Conservation (phyloP, 305 asterid species). For the Solanum chacoense region DNA sequence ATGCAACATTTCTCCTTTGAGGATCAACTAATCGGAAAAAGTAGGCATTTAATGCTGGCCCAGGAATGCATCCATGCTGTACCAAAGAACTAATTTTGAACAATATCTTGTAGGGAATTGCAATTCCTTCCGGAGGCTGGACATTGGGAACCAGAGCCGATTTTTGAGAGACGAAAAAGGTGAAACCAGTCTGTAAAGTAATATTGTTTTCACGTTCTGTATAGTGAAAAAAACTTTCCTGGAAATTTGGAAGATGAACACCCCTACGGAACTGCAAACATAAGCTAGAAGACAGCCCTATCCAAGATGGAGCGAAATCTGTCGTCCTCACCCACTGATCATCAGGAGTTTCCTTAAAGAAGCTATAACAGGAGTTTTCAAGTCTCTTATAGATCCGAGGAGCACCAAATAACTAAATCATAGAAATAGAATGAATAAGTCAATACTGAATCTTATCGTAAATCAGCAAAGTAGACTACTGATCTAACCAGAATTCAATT, state of each 20-base stretch:
- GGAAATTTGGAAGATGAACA: slow-evolving; percentile 43
- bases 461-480: not conserved
- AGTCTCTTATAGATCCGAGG: slow-evolving; percentile 65
- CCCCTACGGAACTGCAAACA: slow-evolving; percentile 53
- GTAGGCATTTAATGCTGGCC: slow-evolving; percentile 37
- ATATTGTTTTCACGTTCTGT: slow-evolving; percentile 35
- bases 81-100: slow-evolving; percentile 64
- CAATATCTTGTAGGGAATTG: slow-evolving; percentile 47
- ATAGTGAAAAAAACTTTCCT: slow-evolving; percentile 40
- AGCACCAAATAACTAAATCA: slow-evolving; percentile 56
- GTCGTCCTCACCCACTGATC: slow-evolving; percentile 90
- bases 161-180: slow-evolving; percentile 35
- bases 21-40: slow-evolving; percentile 58
- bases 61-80: slow-evolving; percentile 75
- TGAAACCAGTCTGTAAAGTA: slow-evolving; percentile 21
- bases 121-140: slow-evolving; percentile 33
- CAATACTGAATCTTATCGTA: not conserved
- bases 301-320: slow-evolving; percentile 52
- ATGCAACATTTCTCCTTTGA: slow-evolving; percentile 4
- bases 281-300: slow-evolving; percentile 80
- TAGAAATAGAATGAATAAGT: not conserved
- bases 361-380: slow-evolving; percentile 22
- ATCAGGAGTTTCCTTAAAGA: slow-evolving; percentile 36
- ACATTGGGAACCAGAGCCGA: slow-evolving; percentile 58
- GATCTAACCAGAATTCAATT: not conserved